Evolutionary conservation across 2,329 filamentous ascomycete species (phyloP), one percentile per base, ranked within the genome.

Genomic region (Stagonosporopsis chrysanthemi): DNA sequence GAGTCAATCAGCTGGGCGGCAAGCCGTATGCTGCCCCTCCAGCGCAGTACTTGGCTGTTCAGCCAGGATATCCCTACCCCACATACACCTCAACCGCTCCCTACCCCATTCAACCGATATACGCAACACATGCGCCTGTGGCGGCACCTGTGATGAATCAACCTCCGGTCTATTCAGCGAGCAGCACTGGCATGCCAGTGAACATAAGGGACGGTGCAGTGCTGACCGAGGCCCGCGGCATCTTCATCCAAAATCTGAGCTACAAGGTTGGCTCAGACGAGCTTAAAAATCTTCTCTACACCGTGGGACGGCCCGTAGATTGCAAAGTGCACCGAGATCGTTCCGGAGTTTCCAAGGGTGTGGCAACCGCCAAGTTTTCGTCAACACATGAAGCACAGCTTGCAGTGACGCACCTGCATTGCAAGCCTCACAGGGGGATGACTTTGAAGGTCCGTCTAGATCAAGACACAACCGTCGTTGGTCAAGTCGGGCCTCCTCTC

Each of bases 121-220:
- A 71, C 38, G 51, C 62, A 23, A 60, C 60, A 23, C 62, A 71
- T 41, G 38, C 60, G 14, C 36, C 64, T n/a, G 61, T 62, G 43
- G 52, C 57, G 28, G 53, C 58, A n/a, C 36, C 39, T 4, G 19
- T 43, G 29, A 29, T 54, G 11, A 45, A 62, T 11, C 62, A 62
- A n/a, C 35, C 56, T 23, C 65, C 68, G 23, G 60, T 68, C 2
- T 77, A 75, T 58, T 71, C 69, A 26, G 61, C 67, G 24, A 76
- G 62, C 54, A 63, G 65, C 15, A 68, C 61, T 26, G 74, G 75
- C 2, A 67, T 77, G 41, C 71, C 73, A 11, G 73, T 78, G 26
- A 78, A 77, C 42, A 58, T 75, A n/a, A 63, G 62, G n/a, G 60
- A 68, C n/a, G 74, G 75, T 8, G 72, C 69, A 15, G 62, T 75